phyloP scores from a whole-genome alignment of 2,329 filamentous ascomycete species.

The Mariannaea sp. region DNA sequence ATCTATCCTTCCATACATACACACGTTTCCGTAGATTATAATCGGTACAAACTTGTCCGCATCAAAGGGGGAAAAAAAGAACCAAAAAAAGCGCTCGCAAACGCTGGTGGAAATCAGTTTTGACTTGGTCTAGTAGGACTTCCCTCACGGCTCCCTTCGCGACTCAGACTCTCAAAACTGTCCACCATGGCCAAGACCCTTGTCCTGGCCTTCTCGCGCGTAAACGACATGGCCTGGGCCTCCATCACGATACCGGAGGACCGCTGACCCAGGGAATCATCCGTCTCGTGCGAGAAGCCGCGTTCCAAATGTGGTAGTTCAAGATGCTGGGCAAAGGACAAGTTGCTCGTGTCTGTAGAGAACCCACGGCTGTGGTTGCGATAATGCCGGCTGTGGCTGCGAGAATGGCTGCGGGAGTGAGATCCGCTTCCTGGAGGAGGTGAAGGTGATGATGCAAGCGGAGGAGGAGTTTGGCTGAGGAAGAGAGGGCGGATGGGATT shows the following conservation, averaged over 20 bases:
- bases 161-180: slow-evolving; percentile 55
- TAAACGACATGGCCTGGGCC: slow-evolving; percentile 52
- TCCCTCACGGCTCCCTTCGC: slow-evolving; percentile 46
- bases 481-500: slow-evolving; percentile 30
- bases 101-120: no score
- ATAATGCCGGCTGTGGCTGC: background rate
- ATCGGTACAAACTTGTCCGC: slow-evolving; percentile 6
- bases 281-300: slow-evolving; percentile 38
- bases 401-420: slow-evolving; percentile 3
- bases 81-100: no score
- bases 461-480: slow-evolving; percentile 14
- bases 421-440: slow-evolving; percentile 16
- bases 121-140: slow-evolving; percentile 10
- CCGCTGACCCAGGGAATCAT: slow-evolving; percentile 36
- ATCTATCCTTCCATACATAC: slow-evolving; percentile 1
- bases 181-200: slow-evolving; percentile 62
- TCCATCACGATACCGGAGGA: slow-evolving; percentile 47
- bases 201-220: slow-evolving; percentile 47
- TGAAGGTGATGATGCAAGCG: slow-evolving; percentile 20
- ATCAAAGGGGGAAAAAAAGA: no score
- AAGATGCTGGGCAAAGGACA: slow-evolving; percentile 27
- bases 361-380: slow-evolving; percentile 12
- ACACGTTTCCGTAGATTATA: slow-evolving; percentile 9
- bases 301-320: slow-evolving; percentile 30
- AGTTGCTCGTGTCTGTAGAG: slow-evolving; percentile 22